Conservation (phyloP, 257 asterid species). For the Solanum arcanum region DNA sequence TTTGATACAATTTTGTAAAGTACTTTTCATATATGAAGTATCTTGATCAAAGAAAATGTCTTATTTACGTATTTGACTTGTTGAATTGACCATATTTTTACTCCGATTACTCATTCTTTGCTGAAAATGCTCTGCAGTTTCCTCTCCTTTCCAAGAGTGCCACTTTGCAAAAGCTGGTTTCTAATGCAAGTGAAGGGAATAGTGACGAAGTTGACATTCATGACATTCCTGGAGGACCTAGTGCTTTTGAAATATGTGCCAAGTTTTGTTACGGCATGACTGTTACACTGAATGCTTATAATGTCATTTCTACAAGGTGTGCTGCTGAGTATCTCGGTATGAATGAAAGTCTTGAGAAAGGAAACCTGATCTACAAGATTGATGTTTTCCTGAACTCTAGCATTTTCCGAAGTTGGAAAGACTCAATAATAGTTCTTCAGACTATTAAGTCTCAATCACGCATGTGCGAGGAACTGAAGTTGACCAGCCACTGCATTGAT, state of each 20-base stretch:
- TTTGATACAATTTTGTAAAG: background rate
- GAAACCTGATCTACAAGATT: slow-evolving; percentile 75
- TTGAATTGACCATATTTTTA: background rate
- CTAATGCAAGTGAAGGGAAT: slow-evolving; percentile 43
- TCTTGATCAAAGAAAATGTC: background rate
- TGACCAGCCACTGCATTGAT: slow-evolving; percentile 59
- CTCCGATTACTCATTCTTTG: slow-evolving; percentile 5
- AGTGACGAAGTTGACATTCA: slow-evolving; percentile 49
- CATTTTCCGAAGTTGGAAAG: slow-evolving; percentile 91
- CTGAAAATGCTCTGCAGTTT: slow-evolving; percentile 41
- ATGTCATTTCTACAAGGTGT: slow-evolving; percentile 65
- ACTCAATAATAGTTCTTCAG: slow-evolving; percentile 85
- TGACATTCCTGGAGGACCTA: slow-evolving; percentile 82
- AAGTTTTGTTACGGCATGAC: slow-evolving; percentile 92
- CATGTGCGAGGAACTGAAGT: slow-evolving; percentile 63
- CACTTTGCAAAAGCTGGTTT: slow-evolving; percentile 55
- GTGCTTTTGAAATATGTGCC: slow-evolving; percentile 77
- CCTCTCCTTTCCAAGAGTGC: slow-evolving; percentile 90
- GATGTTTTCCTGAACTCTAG: slow-evolving; percentile 81
- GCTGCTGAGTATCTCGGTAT: slow-evolving; percentile 93
- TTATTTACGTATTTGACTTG: background rate
- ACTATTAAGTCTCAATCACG: slow-evolving; percentile 43
- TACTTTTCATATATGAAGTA: background rate
- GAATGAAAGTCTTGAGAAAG: slow-evolving; percentile 75
- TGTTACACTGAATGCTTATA: slow-evolving; percentile 75